Conservation (phyloP, 768 basidiomycete genomes). For the Leccinum aurantiacum region DNA sequence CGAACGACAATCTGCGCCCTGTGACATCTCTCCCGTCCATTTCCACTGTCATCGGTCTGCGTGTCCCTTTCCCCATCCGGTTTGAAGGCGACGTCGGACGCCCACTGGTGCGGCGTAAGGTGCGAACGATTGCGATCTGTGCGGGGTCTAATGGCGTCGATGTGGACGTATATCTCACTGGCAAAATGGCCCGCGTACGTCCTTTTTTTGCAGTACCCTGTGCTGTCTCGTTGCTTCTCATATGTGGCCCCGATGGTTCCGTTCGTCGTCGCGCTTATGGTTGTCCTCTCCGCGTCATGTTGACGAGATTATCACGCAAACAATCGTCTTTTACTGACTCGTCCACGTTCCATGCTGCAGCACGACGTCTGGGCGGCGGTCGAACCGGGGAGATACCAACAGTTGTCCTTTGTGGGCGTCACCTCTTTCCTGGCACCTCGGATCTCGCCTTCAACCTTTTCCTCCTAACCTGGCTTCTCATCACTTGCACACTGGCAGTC, state of each 20-base stretch:
- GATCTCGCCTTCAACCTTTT: no score
- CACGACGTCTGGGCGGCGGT: no score
- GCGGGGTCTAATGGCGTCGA: constrained; percentile 76
- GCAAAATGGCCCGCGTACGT: constrained; percentile 87
- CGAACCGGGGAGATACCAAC: no score
- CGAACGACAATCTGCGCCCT: constrained; percentile 16
- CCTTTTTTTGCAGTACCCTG: constrained; percentile 15
- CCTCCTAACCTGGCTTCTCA: constrained; percentile 29
- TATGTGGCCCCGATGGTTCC: no score
- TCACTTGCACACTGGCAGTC: no score
- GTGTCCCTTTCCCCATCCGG: constrained; percentile 11
- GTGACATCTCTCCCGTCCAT: constrained; percentile 21
- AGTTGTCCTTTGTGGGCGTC: no score
- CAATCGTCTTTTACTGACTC: no score
- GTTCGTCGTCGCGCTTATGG: no score
- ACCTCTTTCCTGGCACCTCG: no score
- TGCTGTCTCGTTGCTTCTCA: not conserved
- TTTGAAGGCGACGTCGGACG: constrained; percentile 67
- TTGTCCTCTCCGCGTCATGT: no score
- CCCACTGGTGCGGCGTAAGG: constrained; percentile 28
- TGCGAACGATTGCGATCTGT: constrained; percentile 79
- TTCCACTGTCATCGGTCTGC: constrained; percentile 5
- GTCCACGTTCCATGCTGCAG: no score
- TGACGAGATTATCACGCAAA: no score
- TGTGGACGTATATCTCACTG: constrained; percentile 90